Conservation (phyloP, 139 green algal species). For the Auxenochlorella pyrenoidosa region DNA sequence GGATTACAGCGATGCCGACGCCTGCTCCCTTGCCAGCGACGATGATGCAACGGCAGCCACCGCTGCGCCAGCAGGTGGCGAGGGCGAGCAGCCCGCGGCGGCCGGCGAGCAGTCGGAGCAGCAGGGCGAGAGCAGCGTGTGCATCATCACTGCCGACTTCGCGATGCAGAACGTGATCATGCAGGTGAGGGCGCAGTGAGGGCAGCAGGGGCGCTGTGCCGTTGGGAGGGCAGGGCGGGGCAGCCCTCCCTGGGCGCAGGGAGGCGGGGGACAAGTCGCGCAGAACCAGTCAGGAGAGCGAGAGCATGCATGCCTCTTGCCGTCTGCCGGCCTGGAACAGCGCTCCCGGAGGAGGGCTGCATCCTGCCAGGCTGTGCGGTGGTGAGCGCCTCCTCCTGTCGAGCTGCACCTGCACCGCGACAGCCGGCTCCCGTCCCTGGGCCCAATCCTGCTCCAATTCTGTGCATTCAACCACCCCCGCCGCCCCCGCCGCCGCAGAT, state of each 20-base stretch:
- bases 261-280: too few species aligned
- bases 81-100: conserved; percentile 26
- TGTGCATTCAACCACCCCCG: not conserved
- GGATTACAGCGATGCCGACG: not conserved
- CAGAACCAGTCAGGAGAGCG: too few species aligned
- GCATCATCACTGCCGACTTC: conserved; percentile 90
- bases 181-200: conserved; percentile 38
- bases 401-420: too few species aligned
- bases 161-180: conserved; percentile 97
- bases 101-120: not conserved
- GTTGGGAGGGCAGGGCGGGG: too few species aligned
- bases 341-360: too few species aligned
- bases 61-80: not conserved
- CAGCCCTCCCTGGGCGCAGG: too few species aligned
- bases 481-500: conserved; percentile 66
- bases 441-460: not conserved
- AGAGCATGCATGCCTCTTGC: too few species aligned
- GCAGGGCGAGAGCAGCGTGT: conserved; percentile 53
- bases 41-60: conserved; percentile 7
- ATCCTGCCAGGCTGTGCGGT: too few species aligned
- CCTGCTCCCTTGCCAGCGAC: conserved; percentile 30
- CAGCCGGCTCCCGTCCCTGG: not conserved
- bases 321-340: too few species aligned
- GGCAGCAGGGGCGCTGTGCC: too few species aligned
- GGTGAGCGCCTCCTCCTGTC: too few species aligned